A percentile compares a stretch with the other conserved stretches of the same genome.
These are phyloP conservation scores for Fusarium ambrosium DNA, from an alignment of 2,329 filamentous ascomycete species.

Conservation along the genomic window DNA sequence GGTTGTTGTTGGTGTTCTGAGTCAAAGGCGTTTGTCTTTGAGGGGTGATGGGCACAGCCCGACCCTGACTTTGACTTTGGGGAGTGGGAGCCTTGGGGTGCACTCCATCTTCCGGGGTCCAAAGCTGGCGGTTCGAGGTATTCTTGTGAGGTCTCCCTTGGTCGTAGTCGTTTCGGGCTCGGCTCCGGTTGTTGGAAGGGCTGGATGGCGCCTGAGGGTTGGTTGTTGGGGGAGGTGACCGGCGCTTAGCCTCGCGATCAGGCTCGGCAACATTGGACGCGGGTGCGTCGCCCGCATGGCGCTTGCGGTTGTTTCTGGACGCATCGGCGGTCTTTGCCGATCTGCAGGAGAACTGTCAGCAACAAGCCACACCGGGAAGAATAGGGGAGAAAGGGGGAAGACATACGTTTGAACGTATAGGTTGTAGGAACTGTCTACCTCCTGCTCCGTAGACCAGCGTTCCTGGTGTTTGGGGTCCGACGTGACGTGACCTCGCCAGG, in stretches of 20 bases:
- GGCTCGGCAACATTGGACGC: too few species aligned
- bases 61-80: constrained; percentile 16
- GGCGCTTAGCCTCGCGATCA: constrained; percentile 33
- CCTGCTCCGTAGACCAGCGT: constrained; percentile 40
- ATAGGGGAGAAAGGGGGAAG: background rate
- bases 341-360: background rate
- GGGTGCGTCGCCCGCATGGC: too few species aligned
- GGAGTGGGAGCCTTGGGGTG: constrained; percentile 9
- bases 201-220: constrained; percentile 32
- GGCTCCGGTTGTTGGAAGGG: constrained; percentile 35
- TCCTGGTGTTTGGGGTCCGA: constrained; percentile 34
- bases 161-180: constrained; percentile 40
- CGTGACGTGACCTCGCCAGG: constrained; percentile 46
- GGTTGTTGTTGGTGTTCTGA: background rate
- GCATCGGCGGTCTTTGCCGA: background rate
- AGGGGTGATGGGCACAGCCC: constrained; percentile 15
- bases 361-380: background rate
- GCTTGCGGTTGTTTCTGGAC: too few species aligned
- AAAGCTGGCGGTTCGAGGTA: constrained; percentile 44
- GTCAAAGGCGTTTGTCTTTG: constrained; percentile 8
- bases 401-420: constrained; percentile 32
- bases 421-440: constrained; percentile 46
- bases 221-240: constrained; percentile 45
- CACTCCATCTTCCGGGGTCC: constrained; percentile 45
- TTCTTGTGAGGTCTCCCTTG: constrained; percentile 41